Percentiles rank a stretch among this genome's conserved stretches.
Evolutionary conservation across 2,329 filamentous ascomycete species (phyloP).

Genomic region (Hypoxylon sp.): DNA sequence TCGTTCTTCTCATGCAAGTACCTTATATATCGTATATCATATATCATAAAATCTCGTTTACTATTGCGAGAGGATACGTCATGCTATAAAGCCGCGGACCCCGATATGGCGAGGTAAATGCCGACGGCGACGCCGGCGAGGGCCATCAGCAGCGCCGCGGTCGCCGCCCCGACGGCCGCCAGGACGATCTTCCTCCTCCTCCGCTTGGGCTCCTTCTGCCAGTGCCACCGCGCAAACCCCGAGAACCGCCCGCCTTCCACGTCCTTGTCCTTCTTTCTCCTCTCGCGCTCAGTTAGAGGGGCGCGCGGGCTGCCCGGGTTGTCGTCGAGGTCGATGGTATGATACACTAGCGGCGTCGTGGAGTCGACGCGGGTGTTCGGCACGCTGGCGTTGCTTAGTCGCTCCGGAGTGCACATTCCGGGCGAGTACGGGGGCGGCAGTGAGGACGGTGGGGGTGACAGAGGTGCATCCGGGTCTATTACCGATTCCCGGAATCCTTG

Average conservation of each 20-base stretch:
- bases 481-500: constrained; percentile 31
- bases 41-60: not conserved
- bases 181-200: constrained; percentile 36
- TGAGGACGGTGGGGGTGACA: constrained; percentile 30
- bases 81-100: constrained; percentile 19
- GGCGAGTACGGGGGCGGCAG: constrained; percentile 36
- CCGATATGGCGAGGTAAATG: constrained; percentile 29
- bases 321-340: constrained; percentile 10
- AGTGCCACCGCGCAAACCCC: constrained; percentile 12
- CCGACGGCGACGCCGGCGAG: constrained; percentile 43
- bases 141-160: constrained; percentile 34
- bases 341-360: constrained; percentile 30
- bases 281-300: constrained; percentile 1
- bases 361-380: constrained; percentile 32
- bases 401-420: constrained; percentile 21
- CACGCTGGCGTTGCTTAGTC: constrained; percentile 24
- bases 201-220: constrained; percentile 22
- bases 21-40: not conserved
- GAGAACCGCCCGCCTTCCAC: constrained; percentile 7
- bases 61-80: not conserved
- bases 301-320: not conserved
- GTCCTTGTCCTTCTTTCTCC: constrained; percentile 6
- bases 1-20: constrained; percentile 2
- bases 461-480: constrained; percentile 35
- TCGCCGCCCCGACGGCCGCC: constrained; percentile 20